Base-by-base conservation (phyloP, 805 yeast genomes). In the Wickerhamomyces hampshirensis region DNA sequence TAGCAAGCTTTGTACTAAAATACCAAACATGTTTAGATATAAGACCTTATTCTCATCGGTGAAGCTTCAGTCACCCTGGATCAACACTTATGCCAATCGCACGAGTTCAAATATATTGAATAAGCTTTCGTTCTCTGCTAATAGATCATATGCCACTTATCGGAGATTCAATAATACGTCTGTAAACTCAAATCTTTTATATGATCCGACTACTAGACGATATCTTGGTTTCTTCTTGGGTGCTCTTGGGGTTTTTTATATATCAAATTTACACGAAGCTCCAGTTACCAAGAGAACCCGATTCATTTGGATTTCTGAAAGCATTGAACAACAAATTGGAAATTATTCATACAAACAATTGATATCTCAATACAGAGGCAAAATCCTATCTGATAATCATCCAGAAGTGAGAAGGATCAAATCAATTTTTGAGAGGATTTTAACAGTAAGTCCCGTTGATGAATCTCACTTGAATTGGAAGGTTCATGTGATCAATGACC, bases 271-370 rank as follows among this genome's bases (percentile, higher is more conserved):
- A 21, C 84, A 88, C 44, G 73, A 74, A 45, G 96, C 95, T 0
- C 96, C 96, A 1, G 80, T 81, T 18, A 79, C 95, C 1, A 75
- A 78, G 23, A 65, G 98, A 33, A 62, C 52, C 21, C 66, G 97
- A 44, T 73, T 87, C 50, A 73, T 88, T 54, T 73, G 87, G 72
- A 66, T 84, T 2, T 82, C 87, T 5, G 69, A 70, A 33, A 73
- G 78, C 65, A 44, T 82, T 23, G 96, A 86, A 51, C 48, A 58
- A 14, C 65, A 57, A 42, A 61, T 84, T 13, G 95, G 95, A 2
- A 74, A 75, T 21, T 65, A 65, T 39, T 71, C 83, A 6, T 89
- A 88, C 56, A 54, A 59, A 4, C 79, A 80, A 38, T 68, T 86
- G 9, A 46, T 84, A 50, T 31, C 48, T 1, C 76, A 86, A 54